Base-by-base conservation (phyloP, 495 filamentous ascomycete genomes). In the Penicillium psychrofluorescens region DNA sequence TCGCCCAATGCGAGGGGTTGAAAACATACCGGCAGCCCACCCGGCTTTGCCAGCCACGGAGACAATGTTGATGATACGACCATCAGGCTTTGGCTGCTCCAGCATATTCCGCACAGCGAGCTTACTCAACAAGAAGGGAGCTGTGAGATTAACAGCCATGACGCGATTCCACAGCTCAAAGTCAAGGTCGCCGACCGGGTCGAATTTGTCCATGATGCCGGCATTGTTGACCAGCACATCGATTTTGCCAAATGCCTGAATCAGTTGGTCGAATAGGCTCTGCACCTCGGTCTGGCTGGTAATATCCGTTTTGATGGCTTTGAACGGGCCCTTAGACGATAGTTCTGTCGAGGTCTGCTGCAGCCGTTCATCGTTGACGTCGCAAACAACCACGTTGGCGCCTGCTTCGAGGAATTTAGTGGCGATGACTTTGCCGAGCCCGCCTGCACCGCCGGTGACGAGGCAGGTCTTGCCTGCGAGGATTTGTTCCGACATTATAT, bases 71-170 rank as follows among this genome's bases (percentile, higher is more conserved):
- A 68, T 49, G 39, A 68, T 66, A 5, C 52, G 58, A 2, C 63
- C 65, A 39, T 63, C 50, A 0, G 54, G 49, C 30, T 43, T 49
- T 14, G 47, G 29, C 49, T 58, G 55, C 31, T 41, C 47, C 37
- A 67, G 57, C 59, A 70, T 67, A 46, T 70, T 68, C 6, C 58
- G 64, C 9, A 84, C 67, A 15, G 76, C 78, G 3, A 68, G 49
- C 58, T 77, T 76, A 46, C 67, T 75, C 45, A 68, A 46, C 42
- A 79, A 46, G 46, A 76, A 76, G 7, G 79, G 72, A 0, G 76
- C 80, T 29, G 75, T 81, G 11, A 83, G 62, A 53, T 83, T 84
- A 45, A 83, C 55, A 34, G 63, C 66, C 44, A 84, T 67, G 9
- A 83, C 71, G 8, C 62, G 64, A 51, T 85, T 67, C 81, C 78